Evolutionary conservation across 1,284 basidiomycete genomes (phyloP), one percentile per base, ranked within the genome.

Genomic region (Austroboletus niveus): DNA sequence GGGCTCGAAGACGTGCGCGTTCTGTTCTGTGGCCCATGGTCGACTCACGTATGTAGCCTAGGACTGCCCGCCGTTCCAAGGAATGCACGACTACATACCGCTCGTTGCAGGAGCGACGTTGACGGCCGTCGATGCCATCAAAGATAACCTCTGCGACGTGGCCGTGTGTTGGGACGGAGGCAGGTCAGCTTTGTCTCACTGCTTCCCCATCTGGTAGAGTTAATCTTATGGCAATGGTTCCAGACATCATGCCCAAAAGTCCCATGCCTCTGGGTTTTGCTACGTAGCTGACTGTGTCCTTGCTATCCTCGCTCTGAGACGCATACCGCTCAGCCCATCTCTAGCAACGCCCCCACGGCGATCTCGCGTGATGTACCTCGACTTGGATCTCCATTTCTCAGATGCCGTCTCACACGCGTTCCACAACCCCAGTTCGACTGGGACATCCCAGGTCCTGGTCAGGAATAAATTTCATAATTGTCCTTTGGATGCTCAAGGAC

Each of bases 221-320:
- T 5, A 24, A 24, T 11, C 11, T 20, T 31, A 35, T 17, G 6
- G 35, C 32, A 39, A 34, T 8, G 7, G 42, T 44, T 53, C 15
- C 50, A 87, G 89, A 63, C 91, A 92, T 58, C 91, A 93, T 57
- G 86, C 87, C 0, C 81, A 82, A 48, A 87, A 88, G 64, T 75
- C 79, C 0, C 76, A 75, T 46, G 92, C 92, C 0, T 84, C 89
- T 3, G 95, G 94, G 0, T 98, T 94, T 70, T 98, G 94, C 72
- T 98, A 97, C 66, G 85, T 97, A 29, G 92, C 93, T 5, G 95
- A 98, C 66, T 87, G 87, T 49, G 83, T 94, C 3, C 78, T 98
- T 1, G 88, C 89, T 0, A 83, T 95, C 48, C 75, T 89, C 40
- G 68, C 75, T 4, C 74, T 88, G 42, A 83, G 79, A 57, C 75